Base-by-base conservation (phyloP, 108 stramenopile genomes). In the Pseudonitzschia multiseries region DNA sequence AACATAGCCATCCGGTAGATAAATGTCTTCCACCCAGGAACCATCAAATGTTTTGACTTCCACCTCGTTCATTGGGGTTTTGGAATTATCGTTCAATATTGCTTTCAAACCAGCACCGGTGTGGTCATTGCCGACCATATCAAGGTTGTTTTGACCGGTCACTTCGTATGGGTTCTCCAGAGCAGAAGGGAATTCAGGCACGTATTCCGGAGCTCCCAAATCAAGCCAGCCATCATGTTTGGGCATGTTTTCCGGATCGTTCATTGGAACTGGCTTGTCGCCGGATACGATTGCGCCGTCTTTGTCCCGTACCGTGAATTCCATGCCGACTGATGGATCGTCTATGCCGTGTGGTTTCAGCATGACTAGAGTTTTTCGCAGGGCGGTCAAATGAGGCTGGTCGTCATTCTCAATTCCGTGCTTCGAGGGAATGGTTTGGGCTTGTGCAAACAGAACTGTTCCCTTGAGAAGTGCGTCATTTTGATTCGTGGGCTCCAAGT, bases 401-500 rank as follows among this genome's bases (percentile, higher is more conserved):
- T 26, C 29, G 29, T 59, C 57, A 59, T 59, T 0, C 27, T 59
- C 57, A 14, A 59, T 27, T 2, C 57, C 57, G 29, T 59, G 57
- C 29, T 59, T 59, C 24, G 57, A 59, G 9, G 57, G 57, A 8
- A 59, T 59, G 27, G 27, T 59, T 59, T 59, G 57, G 6, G 57
- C 21, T 59, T 59, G 57, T 27, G 57, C 57, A 59, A 59, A 59
- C 14, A 59, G 27, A 17, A 59, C 57, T 26, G 57, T 59, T 12
- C 57, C 57, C 14, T 59, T 24, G 0, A 59, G 57, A 26, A 59
- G 50, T n/a, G 50, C 20, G n/a, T 3, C 3, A 10, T n/a, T 9
- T n/a, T 17, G n/a, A n/a, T n/a, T n/a, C n/a, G 50, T 10, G 4
- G 50, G n/a, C n/a, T 51, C 50, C 50, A 51, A 51, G n/a, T 51